phyloP scores from a whole-genome alignment of 2,329 filamentous ascomycete genomes.

The Teratosphaeria gauchensis region DNA sequence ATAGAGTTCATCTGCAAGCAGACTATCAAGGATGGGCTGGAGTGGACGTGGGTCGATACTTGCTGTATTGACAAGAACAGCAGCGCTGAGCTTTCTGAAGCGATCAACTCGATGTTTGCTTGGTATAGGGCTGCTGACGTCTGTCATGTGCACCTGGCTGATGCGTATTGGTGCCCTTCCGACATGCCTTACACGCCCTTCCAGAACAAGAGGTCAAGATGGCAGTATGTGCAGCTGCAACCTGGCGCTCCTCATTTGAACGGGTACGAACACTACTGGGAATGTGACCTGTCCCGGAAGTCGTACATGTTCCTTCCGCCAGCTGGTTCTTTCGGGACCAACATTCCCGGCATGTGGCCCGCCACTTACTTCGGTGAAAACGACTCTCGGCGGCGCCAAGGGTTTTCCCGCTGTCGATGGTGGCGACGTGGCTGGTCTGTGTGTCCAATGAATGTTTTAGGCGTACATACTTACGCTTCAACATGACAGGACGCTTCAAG shows the following conservation, averaged over 20 bases:
- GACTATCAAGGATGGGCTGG: not conserved
- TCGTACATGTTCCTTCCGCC: too few species aligned
- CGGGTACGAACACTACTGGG: too few species aligned
- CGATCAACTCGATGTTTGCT: slow-evolving; percentile 4
- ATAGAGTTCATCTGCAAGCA: not conserved
- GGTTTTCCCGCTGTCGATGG: not conserved
- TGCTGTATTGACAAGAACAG: slow-evolving; percentile 12
- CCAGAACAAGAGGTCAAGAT: not conserved
- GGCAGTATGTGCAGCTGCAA: not conserved
- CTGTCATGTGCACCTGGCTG: slow-evolving; percentile 27
- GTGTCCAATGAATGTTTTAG: not conserved
- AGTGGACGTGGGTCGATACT: slow-evolving; percentile 14
- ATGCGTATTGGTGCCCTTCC: slow-evolving; percentile 9
- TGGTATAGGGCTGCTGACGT: slow-evolving; percentile 25
- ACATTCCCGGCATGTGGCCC: not conserved
- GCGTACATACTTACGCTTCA: too few species aligned
- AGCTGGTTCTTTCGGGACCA: too few species aligned
- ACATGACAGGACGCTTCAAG: not conserved
- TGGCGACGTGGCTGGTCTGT: not conserved
- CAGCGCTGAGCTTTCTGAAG: slow-evolving; percentile 5
- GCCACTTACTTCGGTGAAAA: too few species aligned
- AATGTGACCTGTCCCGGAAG: too few species aligned
- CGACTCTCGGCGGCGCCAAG: too few species aligned
- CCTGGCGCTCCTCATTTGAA: too few species aligned
- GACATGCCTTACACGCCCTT: not conserved